Evolutionary conservation across 257 asterid genomes (phyloP).

Genomic region (Jacaranda copaia): DNA sequence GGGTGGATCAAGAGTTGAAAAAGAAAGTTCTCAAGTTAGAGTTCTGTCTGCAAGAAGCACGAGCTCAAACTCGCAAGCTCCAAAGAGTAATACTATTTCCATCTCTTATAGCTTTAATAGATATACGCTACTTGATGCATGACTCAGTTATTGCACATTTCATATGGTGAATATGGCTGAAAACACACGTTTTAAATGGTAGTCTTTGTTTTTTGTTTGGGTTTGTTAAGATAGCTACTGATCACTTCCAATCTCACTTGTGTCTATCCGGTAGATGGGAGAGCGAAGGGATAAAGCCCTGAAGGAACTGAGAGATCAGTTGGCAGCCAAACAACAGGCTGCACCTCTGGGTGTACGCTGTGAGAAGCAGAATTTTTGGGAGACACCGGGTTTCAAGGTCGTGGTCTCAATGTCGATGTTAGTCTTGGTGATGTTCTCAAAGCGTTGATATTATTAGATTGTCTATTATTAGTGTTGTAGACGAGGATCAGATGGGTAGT

Average conservation of each 20-base stretch:
- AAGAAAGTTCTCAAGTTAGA: slow-evolving; percentile 83
- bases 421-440: slow-evolving; percentile 71
- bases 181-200: not conserved
- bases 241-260: not conserved
- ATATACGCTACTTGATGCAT: not conserved
- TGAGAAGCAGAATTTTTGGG: slow-evolving; percentile 81
- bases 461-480: slow-evolving; percentile 37
- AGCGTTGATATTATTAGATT: slow-evolving; percentile 51
- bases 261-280: slow-evolving; percentile 66
- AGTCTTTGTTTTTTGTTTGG: too few relatives aligned
- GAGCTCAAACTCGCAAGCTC: slow-evolving; percentile 91
- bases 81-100: slow-evolving; percentile 69
- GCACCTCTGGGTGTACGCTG: slow-evolving; percentile 28
- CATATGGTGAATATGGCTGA: too few relatives aligned
- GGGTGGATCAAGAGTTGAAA: slow-evolving; percentile 90
- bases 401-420: slow-evolving; percentile 89
- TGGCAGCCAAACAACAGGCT: slow-evolving; percentile 58
- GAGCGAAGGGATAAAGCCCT: slow-evolving; percentile 82
- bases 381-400: slow-evolving; percentile 78
- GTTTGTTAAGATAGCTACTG: too few relatives aligned
- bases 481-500: slow-evolving; percentile 40
- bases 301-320: slow-evolving; percentile 80
- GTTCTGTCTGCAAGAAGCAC: slow-evolving; percentile 92
- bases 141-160: too few relatives aligned
- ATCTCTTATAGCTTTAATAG: not conserved